Conservation (phyloP, 202 grass and related monocot species). For the Brachypodium distachyon region DNA sequence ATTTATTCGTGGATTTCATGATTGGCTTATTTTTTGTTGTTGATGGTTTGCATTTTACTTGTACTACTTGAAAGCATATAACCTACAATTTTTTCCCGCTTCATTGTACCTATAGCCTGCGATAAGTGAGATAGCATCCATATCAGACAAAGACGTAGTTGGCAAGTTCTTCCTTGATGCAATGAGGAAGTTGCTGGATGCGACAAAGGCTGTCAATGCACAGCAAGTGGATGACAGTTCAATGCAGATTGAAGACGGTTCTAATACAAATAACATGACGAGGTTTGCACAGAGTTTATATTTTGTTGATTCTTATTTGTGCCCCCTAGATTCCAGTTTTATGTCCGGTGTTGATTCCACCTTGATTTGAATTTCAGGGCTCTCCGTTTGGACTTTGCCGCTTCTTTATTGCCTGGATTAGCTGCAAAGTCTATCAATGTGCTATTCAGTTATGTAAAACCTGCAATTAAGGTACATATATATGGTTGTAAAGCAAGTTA, state of each 20-base stretch:
- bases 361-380: constrained; percentile 52
- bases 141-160: constrained; percentile 74
- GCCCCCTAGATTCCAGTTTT: background rate
- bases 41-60: constrained; percentile 4
- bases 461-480: constrained; percentile 68
- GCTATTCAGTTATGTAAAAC: constrained; percentile 80
- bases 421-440: constrained; percentile 55
- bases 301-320: constrained; percentile 9
- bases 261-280: constrained; percentile 29
- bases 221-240: constrained; percentile 41
- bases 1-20: background rate
- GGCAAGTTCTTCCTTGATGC: constrained; percentile 56
- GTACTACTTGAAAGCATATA: constrained; percentile 4
- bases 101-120: constrained; percentile 45
- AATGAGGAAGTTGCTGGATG: constrained; percentile 63
- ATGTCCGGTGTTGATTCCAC: constrained; percentile 14
- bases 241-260: constrained; percentile 52
- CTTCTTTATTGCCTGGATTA: constrained; percentile 82
- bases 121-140: constrained; percentile 70
- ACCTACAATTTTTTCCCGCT: background rate
- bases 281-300: constrained; percentile 33
- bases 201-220: constrained; percentile 63
- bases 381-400: constrained; percentile 69
- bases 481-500: constrained; percentile 16
- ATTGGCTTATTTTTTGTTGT: background rate